Evolutionary conservation across 305 asterid genomes (phyloP), one percentile per base, ranked within the genome.

Genomic region (Withania somnifera): DNA sequence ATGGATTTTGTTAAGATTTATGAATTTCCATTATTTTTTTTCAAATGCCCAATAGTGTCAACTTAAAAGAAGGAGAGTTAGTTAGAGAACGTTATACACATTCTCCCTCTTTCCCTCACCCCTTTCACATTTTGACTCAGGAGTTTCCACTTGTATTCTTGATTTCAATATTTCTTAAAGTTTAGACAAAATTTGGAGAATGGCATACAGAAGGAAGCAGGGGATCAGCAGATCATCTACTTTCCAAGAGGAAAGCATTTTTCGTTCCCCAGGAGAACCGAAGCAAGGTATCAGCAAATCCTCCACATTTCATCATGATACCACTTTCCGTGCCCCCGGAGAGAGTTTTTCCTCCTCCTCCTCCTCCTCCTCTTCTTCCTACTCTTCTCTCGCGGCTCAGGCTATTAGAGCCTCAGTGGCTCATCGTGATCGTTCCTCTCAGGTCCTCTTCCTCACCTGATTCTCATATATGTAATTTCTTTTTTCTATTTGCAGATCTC

Each of bases 121-220:
- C 11, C 11, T 20, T 53, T 34, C 51, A 34, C 50, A 34, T 66
- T 34, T 34, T 7, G 6, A n/a, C 28, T 66, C 66, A 19, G 2
- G 24, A 47, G 32, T 26, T 34, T 64, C 50, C 11, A 10, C 52
- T 71, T 13, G 4, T 22, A 42, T 45, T 71, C 36, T 36, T 36
- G 5, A 36, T 36, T 36, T 36, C 7, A 36, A 36, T 36, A 36
- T n/a, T n/a, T n/a, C n/a, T n/a, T 7, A 36, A 36, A 7, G 5
- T 24, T 54, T 54, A 28, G 28, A 19, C 52, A 67, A 36, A 36
- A 36, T 36, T 36, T 36, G 40, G 40, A 36, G 22, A 47, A 52
- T 84, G 86, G 86, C 86, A 2, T 84, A 84, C 58, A 60, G 86
- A 58, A 84, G 86, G 79, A 80, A 75, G 26, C 84, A 76, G 13